Evolutionary conservation across 2,329 filamentous ascomycete species (phyloP), one percentile per base, ranked within the genome.

Genomic region (Arthrobotrys musiformis): DNA sequence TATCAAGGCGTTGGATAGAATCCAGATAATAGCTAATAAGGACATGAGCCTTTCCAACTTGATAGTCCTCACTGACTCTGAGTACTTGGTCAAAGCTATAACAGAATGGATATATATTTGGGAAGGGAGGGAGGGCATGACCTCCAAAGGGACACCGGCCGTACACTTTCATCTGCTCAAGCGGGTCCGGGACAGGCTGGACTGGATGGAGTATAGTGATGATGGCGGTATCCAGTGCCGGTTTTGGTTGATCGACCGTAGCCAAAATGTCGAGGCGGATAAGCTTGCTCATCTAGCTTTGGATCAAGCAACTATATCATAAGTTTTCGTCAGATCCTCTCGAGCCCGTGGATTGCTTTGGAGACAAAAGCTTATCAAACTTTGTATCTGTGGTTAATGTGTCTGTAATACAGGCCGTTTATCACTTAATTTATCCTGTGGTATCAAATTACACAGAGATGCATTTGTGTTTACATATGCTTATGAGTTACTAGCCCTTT

Each of bases 221-320:
- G 50, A 54, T 33, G 19, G 24, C 50, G 46, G 46, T 28, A 50
- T 54, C 50, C 15, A 33, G 50, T 28, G 19, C 30, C 26, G 17
- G 30, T 54, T 54, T 33, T 54, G 50, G 50, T 30, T 54, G 24
- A 33, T 33, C 7, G 24, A 30, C 15, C 26, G 50, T 7, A 33
- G n/a, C n/a, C 19, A 54, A n/a, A 54, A 54, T 30, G n/a, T 30
- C 15, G 50, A 54, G 24, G 50, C 50, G 50, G 50, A 54, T 54
- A 30, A 17, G 50, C 50, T 54, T n/a, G 50, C 24, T 33, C 5
- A 54, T 33, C 24, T 30, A 17, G 50, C 50, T 30, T 54, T 54
- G 7, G 46, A 28, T 28, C 46, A 24, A 42, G 37, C 37, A n/a
- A 42, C 37, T 42, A 15, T 42, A 6, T 6, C 37, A 42, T 42